These are phyloP conservation scores for Starmerella lactis-condensi DNA, from an alignment of 805 yeast genomes.

Conservation along the genomic window DNA sequence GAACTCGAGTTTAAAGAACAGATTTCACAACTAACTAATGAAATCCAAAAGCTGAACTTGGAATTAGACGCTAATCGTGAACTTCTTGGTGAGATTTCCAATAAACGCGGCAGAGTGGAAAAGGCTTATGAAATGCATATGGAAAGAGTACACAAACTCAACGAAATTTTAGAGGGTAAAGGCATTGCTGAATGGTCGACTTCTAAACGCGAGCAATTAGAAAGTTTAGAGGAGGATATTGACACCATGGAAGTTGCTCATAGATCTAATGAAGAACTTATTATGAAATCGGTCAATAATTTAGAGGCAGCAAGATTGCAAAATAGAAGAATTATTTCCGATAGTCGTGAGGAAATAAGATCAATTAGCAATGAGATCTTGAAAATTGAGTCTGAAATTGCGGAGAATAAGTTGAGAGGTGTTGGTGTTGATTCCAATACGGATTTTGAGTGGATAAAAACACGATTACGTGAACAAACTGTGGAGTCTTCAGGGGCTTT, in stretches of 20 bases:
- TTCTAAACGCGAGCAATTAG: neutral
- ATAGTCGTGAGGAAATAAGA: neutral
- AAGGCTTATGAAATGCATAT: conserved; percentile 6
- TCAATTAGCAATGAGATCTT: neutral
- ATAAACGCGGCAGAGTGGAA: conserved; percentile 10
- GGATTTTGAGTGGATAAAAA: neutral
- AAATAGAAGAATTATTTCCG: conserved; percentile 13
- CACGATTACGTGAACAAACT: neutral
- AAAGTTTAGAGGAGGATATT: conserved; percentile 3
- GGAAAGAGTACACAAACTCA: neutral
- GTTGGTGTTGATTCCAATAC: conserved; percentile 2
- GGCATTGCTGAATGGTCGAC: conserved; percentile 2
- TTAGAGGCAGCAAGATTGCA: conserved; percentile 16
- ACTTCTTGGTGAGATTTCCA: conserved; percentile 2
- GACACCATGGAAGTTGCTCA: conserved; percentile 10
- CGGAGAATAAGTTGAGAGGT: conserved; percentile 1
- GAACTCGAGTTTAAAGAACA: conserved; percentile 2
- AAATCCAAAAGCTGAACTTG: conserved; percentile 15
- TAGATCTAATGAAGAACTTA: conserved; percentile 21
- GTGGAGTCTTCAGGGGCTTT: neutral
- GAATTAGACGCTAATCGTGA: conserved; percentile 3
- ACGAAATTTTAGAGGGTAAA: neutral
- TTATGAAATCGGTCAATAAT: conserved; percentile 15
- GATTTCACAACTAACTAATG: conserved; percentile 20
- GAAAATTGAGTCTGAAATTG: neutral